These are phyloP conservation scores for Xerocomus brunneocitrinus DNA, from an alignment of 768 basidiomycete species.

Conservation along the genomic window DNA sequence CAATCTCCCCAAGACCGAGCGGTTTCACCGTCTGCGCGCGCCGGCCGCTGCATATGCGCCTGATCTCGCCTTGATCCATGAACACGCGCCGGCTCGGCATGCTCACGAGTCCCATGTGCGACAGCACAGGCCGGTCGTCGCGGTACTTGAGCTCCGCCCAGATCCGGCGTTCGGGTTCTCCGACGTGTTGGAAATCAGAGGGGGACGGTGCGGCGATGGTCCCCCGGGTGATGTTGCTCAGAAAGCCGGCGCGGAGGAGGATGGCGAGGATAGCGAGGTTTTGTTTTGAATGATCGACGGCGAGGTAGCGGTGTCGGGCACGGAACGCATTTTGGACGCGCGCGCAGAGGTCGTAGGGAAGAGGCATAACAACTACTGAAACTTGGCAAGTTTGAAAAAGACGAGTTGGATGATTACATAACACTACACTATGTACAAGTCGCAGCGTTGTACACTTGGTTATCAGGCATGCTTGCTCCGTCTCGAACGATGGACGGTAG, in stretches of 20 bases:
- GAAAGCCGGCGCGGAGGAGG: conserved; percentile 85
- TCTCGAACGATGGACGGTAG: conserved; percentile 57
- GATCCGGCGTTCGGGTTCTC: conserved; percentile 70
- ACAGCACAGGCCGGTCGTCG: conserved; percentile 80
- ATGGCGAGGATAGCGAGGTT: conserved; percentile 91
- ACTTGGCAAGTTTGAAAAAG: neutral
- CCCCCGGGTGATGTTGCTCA: conserved; percentile 79
- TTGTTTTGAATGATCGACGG: conserved; percentile 79
- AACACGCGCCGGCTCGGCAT: conserved; percentile 78
- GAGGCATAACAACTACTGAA: conserved; percentile 30
- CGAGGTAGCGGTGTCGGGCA: conserved; percentile 72
- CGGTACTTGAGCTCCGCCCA: conserved; percentile 96
- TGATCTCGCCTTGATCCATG: conserved; percentile 70
- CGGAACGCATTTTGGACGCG: conserved; percentile 89
- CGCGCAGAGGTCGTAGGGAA: conserved; percentile 86
- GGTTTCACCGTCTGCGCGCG: conserved; percentile 78
- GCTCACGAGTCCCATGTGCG: conserved; percentile 75
- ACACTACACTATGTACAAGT: no score
- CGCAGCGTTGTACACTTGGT: no score
- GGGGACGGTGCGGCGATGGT: conserved; percentile 65
- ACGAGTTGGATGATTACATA: no score
- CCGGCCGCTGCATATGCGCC: conserved; percentile 75
- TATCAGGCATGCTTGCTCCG: conserved; percentile 56
- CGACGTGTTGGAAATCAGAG: conserved; percentile 49
- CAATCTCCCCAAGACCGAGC: conserved; percentile 89